phyloP scores from a whole-genome alignment of 129 eudicot genomes.

The Glebionis coronaria region DNA sequence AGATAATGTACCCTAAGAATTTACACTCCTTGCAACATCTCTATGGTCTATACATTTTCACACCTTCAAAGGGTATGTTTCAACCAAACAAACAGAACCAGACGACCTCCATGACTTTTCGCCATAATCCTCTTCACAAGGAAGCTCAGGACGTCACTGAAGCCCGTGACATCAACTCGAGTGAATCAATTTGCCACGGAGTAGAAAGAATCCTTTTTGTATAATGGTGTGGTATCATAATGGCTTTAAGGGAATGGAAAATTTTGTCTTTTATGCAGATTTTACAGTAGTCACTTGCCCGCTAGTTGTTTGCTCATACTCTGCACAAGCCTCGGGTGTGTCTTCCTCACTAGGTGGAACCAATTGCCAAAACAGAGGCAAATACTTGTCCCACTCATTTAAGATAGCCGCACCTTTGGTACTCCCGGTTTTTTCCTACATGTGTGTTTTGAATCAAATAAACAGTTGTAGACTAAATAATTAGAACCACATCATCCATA shows the following conservation, averaged over 20 bases:
- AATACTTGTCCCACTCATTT: conserved; percentile 93
- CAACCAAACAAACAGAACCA: conserved; percentile 15
- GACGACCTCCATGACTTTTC: conserved; percentile 14
- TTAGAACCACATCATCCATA: background rate
- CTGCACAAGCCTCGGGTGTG: conserved; percentile 98
- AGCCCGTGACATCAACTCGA: conserved; percentile 16
- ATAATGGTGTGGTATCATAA: conserved; percentile 18
- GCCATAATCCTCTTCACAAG: conserved; percentile 15
- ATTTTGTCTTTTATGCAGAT: conserved; percentile 45
- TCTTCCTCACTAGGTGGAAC: conserved; percentile 99
- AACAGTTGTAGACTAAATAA: background rate
- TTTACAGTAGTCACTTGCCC: conserved; percentile 69
- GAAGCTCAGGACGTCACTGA: background rate
- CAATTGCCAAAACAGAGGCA: conserved; percentile 96
- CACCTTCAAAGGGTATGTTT: conserved; percentile 26
- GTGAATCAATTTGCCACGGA: conserved; percentile 10
- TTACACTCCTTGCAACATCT: conserved; percentile 34
- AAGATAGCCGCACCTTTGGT: conserved; percentile 68
- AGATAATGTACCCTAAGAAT: conserved; percentile 30
- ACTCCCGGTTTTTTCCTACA: conserved; percentile 97
- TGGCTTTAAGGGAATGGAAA: conserved; percentile 5
- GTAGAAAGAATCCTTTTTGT: conserved; percentile 22
- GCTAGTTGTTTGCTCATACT: conserved; percentile 58
- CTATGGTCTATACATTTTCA: conserved; percentile 34
- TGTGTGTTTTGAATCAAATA: background rate